Conservation (phyloP, 2,329 filamentous ascomycete genomes). For the Calonectria pseudoreteaudii region DNA sequence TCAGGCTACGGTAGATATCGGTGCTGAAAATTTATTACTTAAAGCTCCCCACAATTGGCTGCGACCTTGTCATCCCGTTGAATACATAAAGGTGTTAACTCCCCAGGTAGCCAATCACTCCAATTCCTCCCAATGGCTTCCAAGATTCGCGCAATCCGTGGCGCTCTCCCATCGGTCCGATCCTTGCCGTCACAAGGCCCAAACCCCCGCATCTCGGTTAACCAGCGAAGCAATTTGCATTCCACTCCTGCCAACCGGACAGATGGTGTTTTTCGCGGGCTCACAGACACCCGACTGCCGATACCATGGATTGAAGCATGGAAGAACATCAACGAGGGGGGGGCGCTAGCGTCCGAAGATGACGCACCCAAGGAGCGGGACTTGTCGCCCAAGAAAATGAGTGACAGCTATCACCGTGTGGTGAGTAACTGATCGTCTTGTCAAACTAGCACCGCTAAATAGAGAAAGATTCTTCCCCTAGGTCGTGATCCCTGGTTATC, state of each 20-base stretch:
- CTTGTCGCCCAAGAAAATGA: conserved; percentile 44
- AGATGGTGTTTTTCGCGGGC: conserved; percentile 45
- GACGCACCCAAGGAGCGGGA: conserved; percentile 38
- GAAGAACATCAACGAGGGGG: conserved; percentile 2
- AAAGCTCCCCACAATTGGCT: not conserved
- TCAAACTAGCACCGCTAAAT: not conserved
- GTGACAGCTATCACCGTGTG: conserved; percentile 47
- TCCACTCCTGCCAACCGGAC: conserved; percentile 31
- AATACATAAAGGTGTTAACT: not conserved
- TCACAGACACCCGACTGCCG: conserved; percentile 40
- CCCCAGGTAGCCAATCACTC: not conserved
- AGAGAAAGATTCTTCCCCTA: conserved; percentile 64
- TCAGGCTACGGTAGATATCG: not conserved
- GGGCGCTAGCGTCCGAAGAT: not conserved
- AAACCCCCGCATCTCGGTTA: not conserved
- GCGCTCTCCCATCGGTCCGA: not conserved
- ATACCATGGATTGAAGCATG: conserved; percentile 46
- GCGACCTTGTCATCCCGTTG: not conserved
- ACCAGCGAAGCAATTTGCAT: conserved; percentile 25
- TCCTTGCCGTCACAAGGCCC: not conserved
- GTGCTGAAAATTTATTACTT: not conserved
- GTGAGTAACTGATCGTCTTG: conserved; percentile 24
- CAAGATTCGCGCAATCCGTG: not conserved
- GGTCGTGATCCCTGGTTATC: conserved; percentile 81
- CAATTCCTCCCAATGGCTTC: not conserved